Conservation (phyloP, 441 rosid species). For the Erodium texanum region DNA sequence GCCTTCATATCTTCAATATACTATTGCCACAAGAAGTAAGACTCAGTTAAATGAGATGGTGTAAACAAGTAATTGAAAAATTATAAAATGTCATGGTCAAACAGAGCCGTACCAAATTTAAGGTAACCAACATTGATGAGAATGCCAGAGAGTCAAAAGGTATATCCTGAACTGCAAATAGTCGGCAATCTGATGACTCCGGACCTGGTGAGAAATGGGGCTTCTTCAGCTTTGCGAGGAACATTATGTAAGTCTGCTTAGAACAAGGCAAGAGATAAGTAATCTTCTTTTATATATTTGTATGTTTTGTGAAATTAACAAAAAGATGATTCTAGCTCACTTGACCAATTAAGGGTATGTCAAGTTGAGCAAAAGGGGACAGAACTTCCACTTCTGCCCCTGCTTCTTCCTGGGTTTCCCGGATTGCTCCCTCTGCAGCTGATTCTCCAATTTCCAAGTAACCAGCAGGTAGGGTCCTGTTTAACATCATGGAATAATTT, state of each 20-base stretch:
- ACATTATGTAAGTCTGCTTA: constrained; percentile 77
- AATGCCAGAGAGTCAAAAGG: constrained; percentile 88
- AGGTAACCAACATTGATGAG: constrained; percentile 77
- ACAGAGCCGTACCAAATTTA: constrained; percentile 56
- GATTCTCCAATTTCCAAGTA: constrained; percentile 95
- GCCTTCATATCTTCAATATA: constrained; percentile 62
- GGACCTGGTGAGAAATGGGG: constrained; percentile 79
- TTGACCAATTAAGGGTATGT: constrained; percentile 90
- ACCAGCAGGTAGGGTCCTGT: constrained; percentile 97
- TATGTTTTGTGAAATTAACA: no score
- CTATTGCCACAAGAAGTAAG: constrained; percentile 32
- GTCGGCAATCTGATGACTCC: constrained; percentile 78
- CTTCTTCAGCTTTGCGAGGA: constrained; percentile 77
- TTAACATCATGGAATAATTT: neutral
- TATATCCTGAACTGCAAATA: constrained; percentile 68
- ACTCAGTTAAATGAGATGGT: constrained; percentile 1
- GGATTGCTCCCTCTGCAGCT: constrained; percentile 80
- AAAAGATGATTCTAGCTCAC: constrained; percentile 33
- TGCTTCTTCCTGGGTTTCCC: constrained; percentile 98
- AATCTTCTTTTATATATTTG: neutral
- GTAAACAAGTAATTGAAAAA: constrained; percentile 3
- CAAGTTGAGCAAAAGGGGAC: constrained; percentile 85
- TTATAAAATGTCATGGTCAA: constrained; percentile 3
- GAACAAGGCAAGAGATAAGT: constrained; percentile 12
- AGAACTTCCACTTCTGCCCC: constrained; percentile 76